Evolutionary conservation across 306 rosid genomes (phyloP), one percentile per base, ranked within the genome.

Genomic region (Biancaea sappan): DNA sequence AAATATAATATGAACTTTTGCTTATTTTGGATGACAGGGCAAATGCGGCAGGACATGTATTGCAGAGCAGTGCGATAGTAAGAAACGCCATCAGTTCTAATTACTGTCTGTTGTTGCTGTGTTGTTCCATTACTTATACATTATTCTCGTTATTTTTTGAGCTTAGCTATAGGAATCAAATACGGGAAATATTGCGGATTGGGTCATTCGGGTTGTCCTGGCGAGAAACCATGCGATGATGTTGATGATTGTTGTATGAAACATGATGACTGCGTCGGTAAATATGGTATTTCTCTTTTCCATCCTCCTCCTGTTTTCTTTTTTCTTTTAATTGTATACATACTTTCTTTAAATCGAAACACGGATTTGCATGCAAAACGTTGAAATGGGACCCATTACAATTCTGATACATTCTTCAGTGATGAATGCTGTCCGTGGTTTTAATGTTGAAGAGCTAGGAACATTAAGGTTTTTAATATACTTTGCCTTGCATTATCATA

Each of bases 111-210:
- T 31, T 53, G 48, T 48, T 73, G 5, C 9, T 5, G 16, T n/a
- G 48, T 5, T 48, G 0, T 0, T 66, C 28, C 26, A 62, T 59
- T 10, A 18, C 48, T 40, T 19, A 41, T 25, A 10, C 37, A 11
- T 25, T 5, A 13, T 37, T 35, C 25, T 65, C 0, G 0, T 46
- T 48, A 11, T 25, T 56, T 6, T 6, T 63, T 22, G 3, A 63
- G 47, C 46, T 51, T 80, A 92, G 97, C 84, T n/a, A 79, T 90
- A 28, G 91, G 85, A 75, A 91, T 94, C 73, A 90, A 77, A 35
- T 94, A 94, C 69, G 98, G 98, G 26, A 94, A 91, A 86, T 93
- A 82, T 76, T 93, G 97, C 35, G 98, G 98, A 57, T 87, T 91
- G 24, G 96, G 97, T 65, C 85, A 94, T 85, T 80, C 81, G 48